Conservation (phyloP, 805 yeast genomes). For the Hanseniaspora clermontiae region DNA sequence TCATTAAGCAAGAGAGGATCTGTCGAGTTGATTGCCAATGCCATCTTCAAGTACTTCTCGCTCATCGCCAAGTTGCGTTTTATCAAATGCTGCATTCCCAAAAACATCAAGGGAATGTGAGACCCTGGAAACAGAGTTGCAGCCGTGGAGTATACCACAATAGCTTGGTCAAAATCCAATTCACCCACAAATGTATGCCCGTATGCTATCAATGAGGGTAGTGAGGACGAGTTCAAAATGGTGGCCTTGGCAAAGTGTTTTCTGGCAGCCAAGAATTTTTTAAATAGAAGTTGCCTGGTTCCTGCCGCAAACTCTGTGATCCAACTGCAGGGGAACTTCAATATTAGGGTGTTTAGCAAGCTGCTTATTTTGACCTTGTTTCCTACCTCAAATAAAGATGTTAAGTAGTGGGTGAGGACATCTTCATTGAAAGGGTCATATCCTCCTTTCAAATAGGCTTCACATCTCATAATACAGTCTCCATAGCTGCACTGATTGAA, state of each 20-base stretch:
- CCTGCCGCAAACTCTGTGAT: slow-evolving; percentile 91
- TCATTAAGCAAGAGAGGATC: slow-evolving; percentile 88
- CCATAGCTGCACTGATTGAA: slow-evolving; percentile 69
- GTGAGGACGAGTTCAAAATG: slow-evolving; percentile 73
- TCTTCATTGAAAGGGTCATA: slow-evolving; percentile 61
- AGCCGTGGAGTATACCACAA: slow-evolving; percentile 92
- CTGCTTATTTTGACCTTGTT: slow-evolving; percentile 70
- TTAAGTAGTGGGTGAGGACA: slow-evolving; percentile 63
- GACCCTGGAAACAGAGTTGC: slow-evolving; percentile 82
- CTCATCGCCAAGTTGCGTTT: slow-evolving; percentile 74
- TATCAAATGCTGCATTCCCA: slow-evolving; percentile 93
- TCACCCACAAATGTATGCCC: slow-evolving; percentile 96
- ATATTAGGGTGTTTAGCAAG: slow-evolving; percentile 75
- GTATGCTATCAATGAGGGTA: slow-evolving; percentile 95
- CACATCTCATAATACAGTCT: slow-evolving; percentile 65
- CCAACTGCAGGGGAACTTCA: slow-evolving; percentile 64
- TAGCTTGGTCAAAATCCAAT: slow-evolving; percentile 98
- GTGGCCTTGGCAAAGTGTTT: slow-evolving; percentile 82
- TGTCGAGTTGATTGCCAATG: slow-evolving; percentile 63
- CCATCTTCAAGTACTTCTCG: slow-evolving; percentile 67
- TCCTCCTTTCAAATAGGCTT: slow-evolving; percentile 31
- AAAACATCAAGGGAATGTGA: slow-evolving; percentile 74
- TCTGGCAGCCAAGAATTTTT: slow-evolving; percentile 69
- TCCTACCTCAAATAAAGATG: slow-evolving; percentile 75
- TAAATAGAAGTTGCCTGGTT: slow-evolving; percentile 66